Evolutionary conservation across 129 eudicot species (phyloP), one percentile per base, ranked within the genome.

Genomic region (Lactuca sativa): DNA sequence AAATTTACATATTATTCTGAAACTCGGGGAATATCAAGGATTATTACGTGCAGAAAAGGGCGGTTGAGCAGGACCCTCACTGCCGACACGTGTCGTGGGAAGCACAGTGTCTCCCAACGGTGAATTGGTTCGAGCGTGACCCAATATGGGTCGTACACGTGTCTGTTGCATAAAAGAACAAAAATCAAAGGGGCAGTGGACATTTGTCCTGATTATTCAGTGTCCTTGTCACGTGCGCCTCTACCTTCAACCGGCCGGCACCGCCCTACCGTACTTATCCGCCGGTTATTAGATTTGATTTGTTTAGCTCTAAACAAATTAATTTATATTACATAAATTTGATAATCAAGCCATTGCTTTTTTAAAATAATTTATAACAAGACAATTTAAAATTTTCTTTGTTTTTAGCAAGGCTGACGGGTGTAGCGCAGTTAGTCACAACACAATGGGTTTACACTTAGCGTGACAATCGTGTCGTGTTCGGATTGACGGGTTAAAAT

Each of bases 221-320:
- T 54, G 81, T 76, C 75, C 13, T 52, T 53, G 52, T 69, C 75
- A 76, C 68, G 68, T 74, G 78, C 73, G 16, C 60, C 68, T 47
- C 55, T 67, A 58, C 41, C 75, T 44, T 77, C 59, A 49, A 77
- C 71, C 75, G 66, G 60, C 81, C 60, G 76, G 81, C 81, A 77
- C 81, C 81, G 81, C 79, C 79, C 73, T 56, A 49, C 66, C 11
- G 9, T 11, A 47, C 15, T 12, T 47, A 6, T 47, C 52, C 52
- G 15, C 52, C 52, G 52, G 5, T 18, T 3, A 41, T 17, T n/a
- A 9, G 4, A 10, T 5, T 67, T 10, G n/a, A 51, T 36, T 14
- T 32, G n/a, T 4, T 66, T 53, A 47, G 53, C 7, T 47, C 12
- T 25, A 25, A 25, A 25, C 30, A 25, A 25, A 25, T 25, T 25